Percentiles rank a stretch among this genome's conserved stretches.
Conservation (phyloP, 495 filamentous ascomycete genomes). For the Penicillium alfredii region DNA sequence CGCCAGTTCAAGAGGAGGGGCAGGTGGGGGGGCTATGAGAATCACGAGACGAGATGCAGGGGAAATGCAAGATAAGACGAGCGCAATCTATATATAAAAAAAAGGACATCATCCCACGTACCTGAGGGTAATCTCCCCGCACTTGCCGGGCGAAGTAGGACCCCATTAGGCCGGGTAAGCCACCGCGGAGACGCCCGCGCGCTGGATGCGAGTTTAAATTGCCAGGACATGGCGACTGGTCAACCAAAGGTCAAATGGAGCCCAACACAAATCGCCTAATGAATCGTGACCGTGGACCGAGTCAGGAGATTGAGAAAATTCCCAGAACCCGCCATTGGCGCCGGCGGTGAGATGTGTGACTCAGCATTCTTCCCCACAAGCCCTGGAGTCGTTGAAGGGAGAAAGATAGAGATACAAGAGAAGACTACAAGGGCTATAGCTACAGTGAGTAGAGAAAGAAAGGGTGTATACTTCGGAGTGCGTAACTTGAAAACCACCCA, state of each 20-base stretch:
- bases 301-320: conserved; percentile 11
- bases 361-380: conserved; percentile 21
- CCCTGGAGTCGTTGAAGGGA: too few species aligned
- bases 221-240: conserved; percentile 29
- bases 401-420: neutral
- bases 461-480: neutral
- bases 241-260: conserved; percentile 1
- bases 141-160: conserved; percentile 26
- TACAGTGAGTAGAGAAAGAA: too few species aligned
- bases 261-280: conserved; percentile 1
- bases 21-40: too few species aligned
- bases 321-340: conserved; percentile 10
- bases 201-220: conserved; percentile 30
- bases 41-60: too few species aligned
- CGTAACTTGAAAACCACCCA: too few species aligned
- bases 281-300: too few species aligned
- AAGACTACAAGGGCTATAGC: too few species aligned
- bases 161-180: conserved; percentile 34
- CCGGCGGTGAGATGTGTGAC: conserved; percentile 22
- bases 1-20: too few species aligned
- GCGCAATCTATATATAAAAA: conserved; percentile 18
- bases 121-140: conserved; percentile 29
- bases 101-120: conserved; percentile 24
- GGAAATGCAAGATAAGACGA: too few species aligned
- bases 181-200: conserved; percentile 34